Base-by-base conservation (phyloP, 2,329 filamentous ascomycete species). In the Phoma herbarum region DNA sequence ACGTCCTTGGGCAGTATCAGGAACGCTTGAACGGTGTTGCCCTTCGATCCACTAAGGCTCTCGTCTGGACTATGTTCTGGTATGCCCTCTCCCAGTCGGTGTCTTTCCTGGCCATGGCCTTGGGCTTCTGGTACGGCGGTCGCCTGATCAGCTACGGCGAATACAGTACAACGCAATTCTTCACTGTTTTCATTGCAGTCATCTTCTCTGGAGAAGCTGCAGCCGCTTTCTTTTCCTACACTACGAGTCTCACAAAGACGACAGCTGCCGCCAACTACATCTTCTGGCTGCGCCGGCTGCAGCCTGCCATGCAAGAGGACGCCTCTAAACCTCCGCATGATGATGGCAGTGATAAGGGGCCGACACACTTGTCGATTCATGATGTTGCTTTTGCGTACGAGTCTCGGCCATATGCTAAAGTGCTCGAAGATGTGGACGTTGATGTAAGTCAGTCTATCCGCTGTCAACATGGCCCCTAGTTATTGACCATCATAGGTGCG, bases 81-180 rank as follows among this genome's bases (percentile, higher is more conserved):
- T 98, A 96, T 72, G 92, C 93, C 0, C 85, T 88, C 1, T 91
- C 92, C 0, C 93, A 97, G 78, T 93, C 90, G 0, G 81, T 96
- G 58, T 86, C 91, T 60, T 75, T 75, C 49, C 54, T 76, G 2
- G 70, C 68, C 2, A 73, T 75, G 70, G 73, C 67, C 1, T 63
- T 78, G 8, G 70, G 72, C 1, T 78, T 77, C 46, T 78, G 74
- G 74, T 80, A 77, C 47, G 76, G 75, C 8, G 74, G 75, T 2
- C 70, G 67, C 2, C 57, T 77, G 8, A 70, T 78, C 33, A 75
- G 71, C 43, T 62, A 56, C 20, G 67, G 69, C 12, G 84, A 88
- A 26, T 86, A 91, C 16, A 78, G 81, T 2, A 84, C 92, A 69
- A 94, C 94, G 77, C 90, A 93, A 66, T 98, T 98, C 84, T 98